These are phyloP conservation scores for Mollisia scopiformis DNA, from an alignment of 2,329 filamentous ascomycete species.

Conservation along the genomic window DNA sequence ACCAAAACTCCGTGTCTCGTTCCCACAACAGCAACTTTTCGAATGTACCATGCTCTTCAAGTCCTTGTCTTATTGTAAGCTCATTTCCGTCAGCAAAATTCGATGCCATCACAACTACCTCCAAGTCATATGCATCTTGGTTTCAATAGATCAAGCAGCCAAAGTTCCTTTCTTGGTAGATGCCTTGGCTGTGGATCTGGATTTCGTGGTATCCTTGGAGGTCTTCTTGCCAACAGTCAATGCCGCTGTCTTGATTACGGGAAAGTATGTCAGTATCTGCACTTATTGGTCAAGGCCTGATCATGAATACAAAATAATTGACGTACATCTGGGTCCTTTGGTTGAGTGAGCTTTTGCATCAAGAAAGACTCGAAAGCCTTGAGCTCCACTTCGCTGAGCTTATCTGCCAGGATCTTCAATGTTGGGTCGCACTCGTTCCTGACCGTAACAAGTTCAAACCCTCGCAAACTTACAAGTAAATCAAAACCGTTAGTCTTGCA, in stretches of 20 bases:
- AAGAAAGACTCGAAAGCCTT: conserved; percentile 2
- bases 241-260: background rate
- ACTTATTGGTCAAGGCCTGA: background rate
- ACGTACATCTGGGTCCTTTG: background rate
- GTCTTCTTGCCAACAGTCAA: background rate
- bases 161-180: background rate
- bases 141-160: background rate
- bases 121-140: no score
- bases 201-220: background rate
- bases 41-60: no score
- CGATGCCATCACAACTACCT: no score
- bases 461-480: background rate
- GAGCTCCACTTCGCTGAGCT: background rate
- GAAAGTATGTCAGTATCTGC: background rate
- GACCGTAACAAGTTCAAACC: background rate
- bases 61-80: no score
- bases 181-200: no score
- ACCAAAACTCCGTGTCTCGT: no score
- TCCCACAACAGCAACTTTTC: no score
- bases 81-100: no score
- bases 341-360: background rate
- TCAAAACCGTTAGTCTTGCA: background rate
- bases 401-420: background rate
- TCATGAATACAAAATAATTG: no score
- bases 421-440: background rate